Evolutionary conservation across 148 eudicot genomes (phyloP).

Genomic region (Nepenthes gracilis): DNA sequence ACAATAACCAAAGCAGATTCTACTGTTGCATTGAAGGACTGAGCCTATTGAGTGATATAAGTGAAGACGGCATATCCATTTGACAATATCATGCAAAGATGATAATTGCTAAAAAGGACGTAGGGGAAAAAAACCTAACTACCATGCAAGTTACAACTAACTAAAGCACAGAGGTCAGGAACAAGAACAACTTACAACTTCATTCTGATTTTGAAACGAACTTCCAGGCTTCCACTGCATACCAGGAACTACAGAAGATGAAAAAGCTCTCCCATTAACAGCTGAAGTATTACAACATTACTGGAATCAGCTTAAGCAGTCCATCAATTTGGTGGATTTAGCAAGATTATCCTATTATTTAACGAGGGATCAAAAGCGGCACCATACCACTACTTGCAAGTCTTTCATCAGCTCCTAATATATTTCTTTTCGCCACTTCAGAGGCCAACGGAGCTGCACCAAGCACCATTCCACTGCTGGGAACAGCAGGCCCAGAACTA

Average conservation of each 20-base stretch:
- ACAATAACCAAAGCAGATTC: too few relatives aligned
- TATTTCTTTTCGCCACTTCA: conserved; percentile 65
- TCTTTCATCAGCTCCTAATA: conserved; percentile 71
- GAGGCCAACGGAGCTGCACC: conserved; percentile 51
- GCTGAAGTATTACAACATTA: conserved; percentile 40
- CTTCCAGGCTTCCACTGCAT: conserved; percentile 98
- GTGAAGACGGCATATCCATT: too few relatives aligned
- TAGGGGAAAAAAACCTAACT: too few relatives aligned
- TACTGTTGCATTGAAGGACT: too few relatives aligned
- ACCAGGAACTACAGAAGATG: conserved; percentile 64
- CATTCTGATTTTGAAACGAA: conserved; percentile 73
- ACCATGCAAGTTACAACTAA: too few relatives aligned
- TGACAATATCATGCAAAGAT: too few relatives aligned
- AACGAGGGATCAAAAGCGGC: conserved; percentile 33
- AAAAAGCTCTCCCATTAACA: conserved; percentile 52
- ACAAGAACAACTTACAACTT: conserved; percentile 36
- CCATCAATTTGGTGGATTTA: conserved; percentile 27
- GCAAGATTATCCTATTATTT: conserved; percentile 33
- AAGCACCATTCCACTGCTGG: conserved; percentile 40
- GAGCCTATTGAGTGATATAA: too few relatives aligned
- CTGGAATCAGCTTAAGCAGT: conserved; percentile 31
- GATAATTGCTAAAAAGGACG: too few relatives aligned
- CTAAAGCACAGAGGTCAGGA: too few relatives aligned
- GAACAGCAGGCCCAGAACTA: conserved; percentile 39
- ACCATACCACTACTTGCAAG: conserved; percentile 48